Evolutionary conservation across 1,139 yeast species (phyloP).

Genomic region (Scheffersomyces quercinus): DNA sequence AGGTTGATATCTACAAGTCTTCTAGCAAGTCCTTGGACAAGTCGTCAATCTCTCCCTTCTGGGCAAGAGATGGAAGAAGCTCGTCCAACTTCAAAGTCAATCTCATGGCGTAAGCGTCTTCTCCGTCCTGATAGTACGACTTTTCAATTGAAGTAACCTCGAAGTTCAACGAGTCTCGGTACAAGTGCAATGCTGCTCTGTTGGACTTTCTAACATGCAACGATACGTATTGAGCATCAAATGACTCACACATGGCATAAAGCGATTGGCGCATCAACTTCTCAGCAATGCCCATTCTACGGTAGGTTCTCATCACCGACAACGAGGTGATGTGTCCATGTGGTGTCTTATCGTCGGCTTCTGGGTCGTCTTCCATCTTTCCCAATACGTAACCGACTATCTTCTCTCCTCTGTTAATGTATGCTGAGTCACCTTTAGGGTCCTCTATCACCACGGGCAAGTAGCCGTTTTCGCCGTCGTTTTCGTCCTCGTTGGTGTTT

Average conservation of each 20-base stretch:
- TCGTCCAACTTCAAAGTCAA: conserved; percentile 61
- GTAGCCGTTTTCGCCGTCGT: conserved; percentile 21
- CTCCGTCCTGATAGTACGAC: conserved; percentile 93
- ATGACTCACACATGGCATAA: conserved; percentile 78
- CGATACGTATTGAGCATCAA: conserved; percentile 81
- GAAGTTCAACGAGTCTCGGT: conserved; percentile 81
- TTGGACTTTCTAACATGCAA: conserved; percentile 93
- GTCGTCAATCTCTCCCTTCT: conserved; percentile 53
- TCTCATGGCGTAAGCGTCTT: conserved; percentile 97
- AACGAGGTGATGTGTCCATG: conserved; percentile 95
- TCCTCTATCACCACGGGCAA: conserved; percentile 32
- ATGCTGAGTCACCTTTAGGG: conserved; percentile 55
- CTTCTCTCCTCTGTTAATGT: conserved; percentile 67
- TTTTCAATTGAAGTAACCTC: conserved; percentile 81
- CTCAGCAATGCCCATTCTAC: conserved; percentile 94
- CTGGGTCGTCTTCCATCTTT: conserved; percentile 95
- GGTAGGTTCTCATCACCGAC: conserved; percentile 92
- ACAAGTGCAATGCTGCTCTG: conserved; percentile 90
- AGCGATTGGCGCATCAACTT: conserved; percentile 86
- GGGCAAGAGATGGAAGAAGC: conserved; percentile 57
- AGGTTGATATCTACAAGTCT: conserved; percentile 11
- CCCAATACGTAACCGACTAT: conserved; percentile 94
- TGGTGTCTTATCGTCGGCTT: conserved; percentile 67
- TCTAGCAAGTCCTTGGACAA: conserved; percentile 40
- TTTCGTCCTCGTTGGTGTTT: conserved; percentile 16